These are phyloP conservation scores for Penicillium egyptiacum DNA, from an alignment of 495 filamentous ascomycete genomes.

Conservation along the genomic window DNA sequence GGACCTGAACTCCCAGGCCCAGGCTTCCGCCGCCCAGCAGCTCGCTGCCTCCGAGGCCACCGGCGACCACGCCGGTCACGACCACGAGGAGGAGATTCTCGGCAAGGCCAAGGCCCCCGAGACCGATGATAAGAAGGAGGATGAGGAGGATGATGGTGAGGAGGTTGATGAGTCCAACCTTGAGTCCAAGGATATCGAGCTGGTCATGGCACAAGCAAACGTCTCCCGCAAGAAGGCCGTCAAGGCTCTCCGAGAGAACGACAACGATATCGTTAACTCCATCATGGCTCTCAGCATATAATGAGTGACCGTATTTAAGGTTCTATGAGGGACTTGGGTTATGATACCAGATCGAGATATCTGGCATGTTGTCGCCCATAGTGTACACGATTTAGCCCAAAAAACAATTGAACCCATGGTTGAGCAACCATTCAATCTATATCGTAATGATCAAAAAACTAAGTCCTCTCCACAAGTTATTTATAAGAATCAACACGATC, in stretches of 20 bases:
- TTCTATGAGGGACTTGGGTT: constrained; percentile 37
- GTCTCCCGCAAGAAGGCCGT: constrained; percentile 97
- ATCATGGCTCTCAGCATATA: constrained; percentile 99
- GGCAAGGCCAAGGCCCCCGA: constrained; percentile 77
- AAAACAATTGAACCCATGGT: constrained; percentile 40
- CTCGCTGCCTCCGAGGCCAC: constrained; percentile 78
- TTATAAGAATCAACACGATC: neutral
- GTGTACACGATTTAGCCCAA: constrained; percentile 46
- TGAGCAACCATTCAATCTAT: neutral
- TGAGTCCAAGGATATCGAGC: constrained; percentile 97
- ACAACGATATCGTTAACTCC: constrained; percentile 99
- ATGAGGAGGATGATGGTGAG: constrained; percentile 92
- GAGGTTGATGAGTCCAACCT: constrained; percentile 91
- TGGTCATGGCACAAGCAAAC: constrained; percentile 96
- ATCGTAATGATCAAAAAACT: neutral
- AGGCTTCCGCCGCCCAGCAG: constrained; percentile 89
- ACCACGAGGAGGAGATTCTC: constrained; percentile 72
- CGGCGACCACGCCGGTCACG: constrained; percentile 73
- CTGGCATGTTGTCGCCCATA: constrained; percentile 29
- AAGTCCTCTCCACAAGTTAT: neutral
- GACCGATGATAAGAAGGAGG: constrained; percentile 74
- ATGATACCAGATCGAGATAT: constrained; percentile 30
- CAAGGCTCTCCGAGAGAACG: constrained; percentile 97
- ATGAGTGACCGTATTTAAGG: constrained; percentile 24
- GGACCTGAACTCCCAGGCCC: constrained; percentile 96